Evolutionary conservation across 371 early-diverging fungal species (phyloP).

Genomic region (Mortierella sp.): DNA sequence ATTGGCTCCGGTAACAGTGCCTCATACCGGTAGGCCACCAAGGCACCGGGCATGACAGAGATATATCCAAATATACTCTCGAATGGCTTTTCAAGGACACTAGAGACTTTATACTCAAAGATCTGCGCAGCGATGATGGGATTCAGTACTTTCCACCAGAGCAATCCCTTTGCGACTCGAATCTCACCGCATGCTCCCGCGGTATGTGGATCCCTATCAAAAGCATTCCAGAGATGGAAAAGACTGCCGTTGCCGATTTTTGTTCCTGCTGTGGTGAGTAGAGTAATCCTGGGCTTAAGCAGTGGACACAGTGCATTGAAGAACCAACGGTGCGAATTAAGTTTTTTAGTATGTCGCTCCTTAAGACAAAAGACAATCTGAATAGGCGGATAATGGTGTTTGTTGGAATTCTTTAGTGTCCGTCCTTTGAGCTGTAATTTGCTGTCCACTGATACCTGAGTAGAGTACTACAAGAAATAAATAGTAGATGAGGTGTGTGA

Average conservation of each 20-base stretch:
- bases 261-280: constrained; percentile 94
- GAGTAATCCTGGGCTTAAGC: constrained; percentile 87
- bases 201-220: constrained; percentile 84
- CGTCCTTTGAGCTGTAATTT: constrained; percentile 71
- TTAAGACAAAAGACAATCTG: constrained; percentile 94
- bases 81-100: constrained; percentile 94
- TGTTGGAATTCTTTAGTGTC: constrained; percentile 59
- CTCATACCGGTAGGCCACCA: constrained; percentile 89
- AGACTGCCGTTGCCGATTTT: constrained; percentile 85
- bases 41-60: constrained; percentile 90
- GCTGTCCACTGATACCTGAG: constrained; percentile 81
- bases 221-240: constrained; percentile 92
- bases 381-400: constrained; percentile 83
- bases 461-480: constrained; percentile 82
- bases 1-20: constrained; percentile 71
- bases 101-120: constrained; percentile 93
- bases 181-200: constrained; percentile 98
- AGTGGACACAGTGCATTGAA: constrained; percentile 91
- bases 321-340: constrained; percentile 98
- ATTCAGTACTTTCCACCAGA: constrained; percentile 78
- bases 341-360: constrained; percentile 88
- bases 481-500: background rate
- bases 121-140: constrained; percentile 94
- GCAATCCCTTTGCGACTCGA: constrained; percentile 84
- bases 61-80: constrained; percentile 93